Base-by-base conservation (phyloP, 108 stramenopile species). In the Cafeteria roenbergensis region DNA sequence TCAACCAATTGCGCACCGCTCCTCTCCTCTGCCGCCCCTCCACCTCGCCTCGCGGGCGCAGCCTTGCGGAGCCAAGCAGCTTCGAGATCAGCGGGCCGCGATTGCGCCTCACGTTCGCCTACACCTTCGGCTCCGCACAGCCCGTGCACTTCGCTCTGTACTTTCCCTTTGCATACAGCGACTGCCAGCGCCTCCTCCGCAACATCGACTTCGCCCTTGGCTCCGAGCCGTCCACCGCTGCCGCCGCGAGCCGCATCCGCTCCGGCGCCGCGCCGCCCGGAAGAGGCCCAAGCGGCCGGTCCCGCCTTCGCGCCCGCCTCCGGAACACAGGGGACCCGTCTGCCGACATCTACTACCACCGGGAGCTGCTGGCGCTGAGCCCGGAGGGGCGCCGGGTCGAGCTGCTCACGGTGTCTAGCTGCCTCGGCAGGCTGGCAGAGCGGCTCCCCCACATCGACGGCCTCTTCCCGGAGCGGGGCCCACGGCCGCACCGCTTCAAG, bases 361-460 rank as follows among this genome's bases (percentile, higher is more conserved):
- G 83, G n/a, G 83, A 84, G 34, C 31, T 78, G 25, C 77, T 84
- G 25, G 58, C 69, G 21, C 55, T 32, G 25, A 73, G 71, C 0
- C 57, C 70, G 27, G 75, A 82, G 34, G 73, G 79, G 22, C 72
- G 81, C 26, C 37, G 80, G 25, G 69, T 84, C 4, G 83, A 84
- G 30, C 60, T 84, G 36, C 27, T 84, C 2, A 78, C 77, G 0
- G 63, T 78, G n/a, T 53, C 70, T 24, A 50, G 20, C 21, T 3
- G 2, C 21, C 24, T 29, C 2, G 59, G 59, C n/a, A 32, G 2
- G 17, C 17, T 2, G n/a, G 2, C 59, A 22, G 59, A 37, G 1
- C 17, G 59, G 2, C 24, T 29, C 17, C 59, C 59, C 1, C 34
- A 22, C 22, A 9, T 61, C 21, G 22, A 1, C 22, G 59, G 59